Conservation (phyloP, 495 filamentous ascomycete species). For the Penicillium paradoxum region DNA sequence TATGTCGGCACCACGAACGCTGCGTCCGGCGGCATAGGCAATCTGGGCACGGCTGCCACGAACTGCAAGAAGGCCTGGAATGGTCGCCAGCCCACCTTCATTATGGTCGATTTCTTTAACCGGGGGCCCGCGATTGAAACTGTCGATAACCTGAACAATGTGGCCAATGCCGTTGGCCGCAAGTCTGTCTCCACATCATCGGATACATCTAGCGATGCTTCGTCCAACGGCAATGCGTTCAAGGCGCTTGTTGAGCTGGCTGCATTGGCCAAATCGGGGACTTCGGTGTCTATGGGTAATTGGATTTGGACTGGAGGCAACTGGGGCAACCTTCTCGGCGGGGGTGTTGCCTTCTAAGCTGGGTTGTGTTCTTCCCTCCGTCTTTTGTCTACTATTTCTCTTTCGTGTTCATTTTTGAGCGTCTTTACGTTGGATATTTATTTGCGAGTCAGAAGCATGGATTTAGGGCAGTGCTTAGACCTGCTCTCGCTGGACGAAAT, state of each 20-base stretch:
- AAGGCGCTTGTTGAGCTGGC: slow-evolving; percentile 38
- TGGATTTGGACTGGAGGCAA: slow-evolving; percentile 48
- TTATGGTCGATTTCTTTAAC: slow-evolving; percentile 73
- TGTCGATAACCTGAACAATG: slow-evolving; percentile 61
- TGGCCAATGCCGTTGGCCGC: slow-evolving; percentile 44
- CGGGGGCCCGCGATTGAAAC: slow-evolving; percentile 56
- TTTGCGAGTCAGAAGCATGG: neutral
- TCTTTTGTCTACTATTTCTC: neutral
- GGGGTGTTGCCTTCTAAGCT: slow-evolving; percentile 33
- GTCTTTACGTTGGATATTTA: slow-evolving; percentile 13
- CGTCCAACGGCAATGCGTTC: slow-evolving; percentile 36
- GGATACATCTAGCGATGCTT: slow-evolving; percentile 24
- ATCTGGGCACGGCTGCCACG: slow-evolving; percentile 54
- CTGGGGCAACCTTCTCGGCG: slow-evolving; percentile 40
- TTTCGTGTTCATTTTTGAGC: slow-evolving; percentile 15
- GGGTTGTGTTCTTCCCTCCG: neutral
- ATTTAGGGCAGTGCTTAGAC: neutral
- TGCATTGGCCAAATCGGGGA: slow-evolving; percentile 30
- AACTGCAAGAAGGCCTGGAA: slow-evolving; percentile 51
- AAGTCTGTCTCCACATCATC: slow-evolving; percentile 26
- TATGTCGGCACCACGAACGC: slow-evolving; percentile 58
- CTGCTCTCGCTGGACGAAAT: slow-evolving; percentile 5
- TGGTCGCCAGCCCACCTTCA: slow-evolving; percentile 55
- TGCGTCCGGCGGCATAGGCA: slow-evolving; percentile 46
- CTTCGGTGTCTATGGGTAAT: slow-evolving; percentile 37